Evolutionary conservation across 2,329 filamentous ascomycete genomes (phyloP), one percentile per base, ranked within the genome.

Genomic region (Aspergillus aculeatinus): DNA sequence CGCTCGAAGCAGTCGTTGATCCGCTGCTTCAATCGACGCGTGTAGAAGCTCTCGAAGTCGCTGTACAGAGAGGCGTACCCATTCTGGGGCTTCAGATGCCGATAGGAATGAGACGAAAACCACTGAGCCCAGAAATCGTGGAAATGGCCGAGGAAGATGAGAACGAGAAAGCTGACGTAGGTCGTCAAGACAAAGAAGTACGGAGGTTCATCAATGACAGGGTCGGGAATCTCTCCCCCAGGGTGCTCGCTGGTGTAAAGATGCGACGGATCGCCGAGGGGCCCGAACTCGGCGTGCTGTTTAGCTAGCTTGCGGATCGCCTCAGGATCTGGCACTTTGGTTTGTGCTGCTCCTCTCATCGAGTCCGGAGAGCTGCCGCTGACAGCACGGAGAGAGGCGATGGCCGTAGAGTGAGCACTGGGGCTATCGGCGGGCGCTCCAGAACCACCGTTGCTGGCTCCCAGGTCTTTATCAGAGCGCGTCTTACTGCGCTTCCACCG

Each of bases 21-120:
- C 65, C 94, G 86, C 81, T 91, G 86, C 82, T 98, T 96, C 73
- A 97, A 77, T 57, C 94, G 84, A 53, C 94, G 86, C 56, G 92
- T 91, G 78, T 97, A 98, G 77, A 98, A 97, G 78, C 92, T 97
- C 82, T 98, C 94, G 72, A 97, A 98, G 76, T 97, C 94, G 71
- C 91, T 94, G 76, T 96, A 96, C 62, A 97, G 82, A 7, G 94
- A 92, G 3, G 93, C 94, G 72, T 96, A 97, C 62, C 94, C 94
- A 74, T 96, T 90, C 65, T 85, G 84, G 48, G 88, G 85, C 72
- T 88, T 89, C 68, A 97, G 81, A 70, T 93, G 88, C 72, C 85
- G 87, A 78, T 96, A 96, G 68, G 90, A 89, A 72, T 89, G 85
- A 73, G 90, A 85, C 72, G 88, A 88, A 77, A 97, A 96, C 65